Evolutionary conservation across 2,329 filamentous ascomycete species (phyloP), one percentile per base, ranked within the genome.

Genomic region (Pyrenochaeta sp.): DNA sequence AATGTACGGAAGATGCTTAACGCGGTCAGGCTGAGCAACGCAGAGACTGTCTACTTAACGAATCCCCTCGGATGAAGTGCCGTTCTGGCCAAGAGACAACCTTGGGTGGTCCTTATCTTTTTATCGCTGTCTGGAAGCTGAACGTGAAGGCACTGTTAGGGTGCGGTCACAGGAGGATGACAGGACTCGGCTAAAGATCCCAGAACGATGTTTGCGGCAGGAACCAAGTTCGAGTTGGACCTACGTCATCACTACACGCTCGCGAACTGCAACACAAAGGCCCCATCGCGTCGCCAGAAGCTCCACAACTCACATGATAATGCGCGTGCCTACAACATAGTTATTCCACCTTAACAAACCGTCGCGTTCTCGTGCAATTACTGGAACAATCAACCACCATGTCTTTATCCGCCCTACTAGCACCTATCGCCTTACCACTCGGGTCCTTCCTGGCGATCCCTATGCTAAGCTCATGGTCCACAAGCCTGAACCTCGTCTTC

Each of bases 401-500:
- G 73, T 72, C 71, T 2, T 54, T 77, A 2, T 66, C 72, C 9
- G 61, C 71, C 6, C 57, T 76, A 34, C 62, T 77, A 7, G 63
- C 68, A 6, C 66, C 73, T 34, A 68, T 78, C 27, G 68, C 72
- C 43, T 68, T 82, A 40, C 81, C 81, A 1, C 62, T 83, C 19
- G 73, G 81, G n/a, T 80, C 91, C 25, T 81, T 93, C 48, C 81
- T 93, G 56, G 91, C 90, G 1, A 83, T 94, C 37, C 91, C 91
- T 1, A 84, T 92, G 62, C 78, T 91, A 40, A 90, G 89, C 28
- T 90, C 90, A 6, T 93, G 90, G 81, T 89, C 82, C 42, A 94
- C 92, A 1, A 93, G 89, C 1, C 82, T 96, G 62, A 97, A 95
- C 76, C 80, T 96, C 25, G 81, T 96, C 61, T 93, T 96, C 81